Evolutionary conservation across 2,329 filamentous ascomycete species (phyloP).

Genomic region (Cercospora sp.): DNA sequence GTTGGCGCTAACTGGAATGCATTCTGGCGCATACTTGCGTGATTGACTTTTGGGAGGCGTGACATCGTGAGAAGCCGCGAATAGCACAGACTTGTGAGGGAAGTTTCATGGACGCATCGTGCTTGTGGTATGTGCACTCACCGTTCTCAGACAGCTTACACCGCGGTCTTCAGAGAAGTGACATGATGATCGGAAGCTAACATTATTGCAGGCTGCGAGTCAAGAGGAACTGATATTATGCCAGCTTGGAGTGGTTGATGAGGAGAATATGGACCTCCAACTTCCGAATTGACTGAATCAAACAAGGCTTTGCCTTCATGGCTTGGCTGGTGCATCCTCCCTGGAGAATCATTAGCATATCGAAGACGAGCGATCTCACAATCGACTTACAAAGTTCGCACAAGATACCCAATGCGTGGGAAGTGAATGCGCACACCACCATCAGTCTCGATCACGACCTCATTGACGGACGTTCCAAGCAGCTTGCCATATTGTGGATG

Average conservation of each 20-base stretch:
- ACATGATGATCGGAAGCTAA: not conserved
- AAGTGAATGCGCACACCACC: constrained; percentile 41
- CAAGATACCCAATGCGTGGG: constrained; percentile 43
- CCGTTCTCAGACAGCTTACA: not conserved
- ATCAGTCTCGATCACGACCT: constrained; percentile 36
- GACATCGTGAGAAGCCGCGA: not conserved
- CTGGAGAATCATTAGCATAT: not conserved
- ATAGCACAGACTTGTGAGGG: not conserved
- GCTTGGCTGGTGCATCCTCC: constrained; percentile 14
- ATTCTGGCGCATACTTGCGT: not conserved
- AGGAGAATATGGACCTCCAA: not conserved
- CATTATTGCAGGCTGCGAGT: not conserved
- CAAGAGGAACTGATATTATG: not conserved
- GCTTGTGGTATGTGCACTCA: not conserved
- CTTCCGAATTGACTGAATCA: not conserved
- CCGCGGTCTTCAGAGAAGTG: not conserved
- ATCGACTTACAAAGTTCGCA: constrained; percentile 23
- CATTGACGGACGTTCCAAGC: constrained; percentile 29
- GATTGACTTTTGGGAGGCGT: not conserved
- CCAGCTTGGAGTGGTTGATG: not conserved
- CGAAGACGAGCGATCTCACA: not conserved
- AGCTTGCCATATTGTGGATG: constrained; percentile 37
- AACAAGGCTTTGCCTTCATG: not conserved
- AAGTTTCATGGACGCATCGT: not conserved
- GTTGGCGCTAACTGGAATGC: not conserved